A percentile compares a stretch with the other conserved stretches of the same genome.
phyloP scores from a whole-genome alignment of 1,284 basidiomycete genomes.

The Phellopilus nigrolimitatus region DNA sequence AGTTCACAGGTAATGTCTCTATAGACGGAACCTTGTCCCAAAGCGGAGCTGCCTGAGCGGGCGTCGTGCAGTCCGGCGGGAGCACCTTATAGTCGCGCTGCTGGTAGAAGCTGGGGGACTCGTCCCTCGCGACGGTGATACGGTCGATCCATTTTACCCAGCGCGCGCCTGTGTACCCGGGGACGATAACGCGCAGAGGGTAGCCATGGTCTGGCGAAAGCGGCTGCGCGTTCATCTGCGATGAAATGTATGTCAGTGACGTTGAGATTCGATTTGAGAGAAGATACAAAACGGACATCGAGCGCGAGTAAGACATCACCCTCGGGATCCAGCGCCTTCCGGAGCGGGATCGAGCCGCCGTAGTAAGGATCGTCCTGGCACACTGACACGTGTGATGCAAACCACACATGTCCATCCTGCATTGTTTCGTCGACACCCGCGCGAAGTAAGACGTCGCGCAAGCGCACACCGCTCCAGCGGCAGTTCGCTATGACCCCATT shows the following conservation, averaged over 20 bases:
- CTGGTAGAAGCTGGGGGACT: conserved; percentile 65
- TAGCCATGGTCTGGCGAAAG: conserved; percentile 63
- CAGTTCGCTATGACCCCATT: conserved; percentile 61
- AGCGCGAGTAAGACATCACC: conserved; percentile 58
- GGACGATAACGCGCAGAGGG: conserved; percentile 65
- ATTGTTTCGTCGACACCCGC: conserved; percentile 33
- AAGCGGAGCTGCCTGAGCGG: conserved; percentile 37
- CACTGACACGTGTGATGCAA: conserved; percentile 54
- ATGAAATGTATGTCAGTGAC: not conserved
- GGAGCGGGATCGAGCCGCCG: conserved; percentile 54
- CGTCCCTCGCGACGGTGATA: conserved; percentile 45
- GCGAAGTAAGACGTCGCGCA: conserved; percentile 49
- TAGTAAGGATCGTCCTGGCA: conserved; percentile 60
- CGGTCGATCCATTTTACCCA: conserved; percentile 78
- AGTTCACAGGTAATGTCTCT: conserved; percentile 58
- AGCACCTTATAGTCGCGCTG: conserved; percentile 64
- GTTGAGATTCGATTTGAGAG: not conserved
- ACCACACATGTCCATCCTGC: conserved; percentile 47
- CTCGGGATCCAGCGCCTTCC: conserved; percentile 41
- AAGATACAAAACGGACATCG: conserved; percentile 37
- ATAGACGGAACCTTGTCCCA: conserved; percentile 52
- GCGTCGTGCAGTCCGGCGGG: conserved; percentile 41
- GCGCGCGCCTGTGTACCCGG: conserved; percentile 66
- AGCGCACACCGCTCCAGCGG: conserved; percentile 52
- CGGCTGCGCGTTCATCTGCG: conserved; percentile 61